Conservation (phyloP, 208 protist genomes). For the Crithidia mellificae region DNA sequence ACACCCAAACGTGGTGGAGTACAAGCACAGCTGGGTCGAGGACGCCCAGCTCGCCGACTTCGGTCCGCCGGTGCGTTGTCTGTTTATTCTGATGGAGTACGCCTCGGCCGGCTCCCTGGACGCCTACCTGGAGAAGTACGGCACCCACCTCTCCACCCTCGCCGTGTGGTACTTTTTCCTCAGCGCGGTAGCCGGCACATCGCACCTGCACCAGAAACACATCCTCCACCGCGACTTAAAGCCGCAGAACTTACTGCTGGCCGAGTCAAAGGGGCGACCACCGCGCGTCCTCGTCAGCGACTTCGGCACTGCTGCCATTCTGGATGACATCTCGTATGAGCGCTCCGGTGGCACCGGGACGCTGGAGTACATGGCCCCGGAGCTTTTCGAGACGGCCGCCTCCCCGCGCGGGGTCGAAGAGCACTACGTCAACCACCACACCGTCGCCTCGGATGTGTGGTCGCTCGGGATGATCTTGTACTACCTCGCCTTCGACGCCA, state of each 20-base stretch:
- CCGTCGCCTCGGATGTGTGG: conserved; percentile 80
- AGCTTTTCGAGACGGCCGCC: conserved; percentile 71
- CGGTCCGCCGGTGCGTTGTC: conserved; percentile 84
- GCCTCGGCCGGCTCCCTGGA: conserved; percentile 84
- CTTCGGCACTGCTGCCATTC: conserved; percentile 82
- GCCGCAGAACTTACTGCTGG: conserved; percentile 88
- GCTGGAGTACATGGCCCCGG: conserved; percentile 90
- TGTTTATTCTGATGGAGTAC: conserved; percentile 93
- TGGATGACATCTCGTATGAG: conserved; percentile 59
- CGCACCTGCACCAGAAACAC: conserved; percentile 79
- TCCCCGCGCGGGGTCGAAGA: conserved; percentile 24
- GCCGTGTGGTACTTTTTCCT: conserved; percentile 92
- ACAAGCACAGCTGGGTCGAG: conserved; percentile 91
- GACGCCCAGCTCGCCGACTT: conserved; percentile 83
- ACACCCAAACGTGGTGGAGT: conserved; percentile 90
- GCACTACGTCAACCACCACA: conserved; percentile 66
- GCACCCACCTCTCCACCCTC: conserved; percentile 66
- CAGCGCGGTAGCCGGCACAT: conserved; percentile 73
- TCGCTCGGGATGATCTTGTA: conserved; percentile 90
- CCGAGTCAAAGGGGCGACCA: conserved; percentile 38
- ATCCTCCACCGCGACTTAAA: conserved; percentile 91
- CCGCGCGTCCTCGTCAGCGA: conserved; percentile 87
- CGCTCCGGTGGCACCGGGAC: conserved; percentile 86
- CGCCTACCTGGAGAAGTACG: conserved; percentile 74
- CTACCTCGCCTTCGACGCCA: conserved; percentile 75